A percentile compares a stretch with the other conserved stretches of the same genome.
These are phyloP conservation scores for Neoconidiobolus thromboides DNA, from an alignment of 371 early-diverging fungal species.

Conservation along the genomic window DNA sequence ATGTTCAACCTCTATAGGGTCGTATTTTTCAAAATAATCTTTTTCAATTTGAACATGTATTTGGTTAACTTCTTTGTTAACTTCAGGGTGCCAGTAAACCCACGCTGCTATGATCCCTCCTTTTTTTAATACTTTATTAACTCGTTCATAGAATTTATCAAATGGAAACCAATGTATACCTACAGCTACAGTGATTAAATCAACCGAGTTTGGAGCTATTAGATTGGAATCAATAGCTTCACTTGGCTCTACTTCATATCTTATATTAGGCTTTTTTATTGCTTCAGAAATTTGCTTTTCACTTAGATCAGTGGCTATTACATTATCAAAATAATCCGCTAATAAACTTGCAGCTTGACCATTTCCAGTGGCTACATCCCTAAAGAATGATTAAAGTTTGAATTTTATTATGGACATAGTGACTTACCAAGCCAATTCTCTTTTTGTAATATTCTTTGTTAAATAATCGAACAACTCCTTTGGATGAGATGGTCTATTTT, in stretches of 20 bases:
- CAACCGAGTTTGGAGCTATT: not conserved
- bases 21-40: not conserved
- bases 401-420: not conserved
- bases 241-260: no score
- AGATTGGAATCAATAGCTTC: not conserved
- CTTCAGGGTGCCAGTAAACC: not conserved
- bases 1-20: not conserved
- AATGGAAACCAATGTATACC: constrained; percentile 4
- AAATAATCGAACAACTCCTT: not conserved
- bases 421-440: constrained; percentile 1
- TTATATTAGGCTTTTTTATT: no score
- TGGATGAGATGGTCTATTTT: not conserved
- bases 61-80: not conserved
- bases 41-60: not conserved
- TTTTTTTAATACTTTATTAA: not conserved
- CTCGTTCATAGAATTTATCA: constrained; percentile 1
- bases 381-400: not conserved
- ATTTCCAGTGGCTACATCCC: constrained; percentile 6
- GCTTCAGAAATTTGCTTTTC: not conserved
- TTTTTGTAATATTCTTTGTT: not conserved
- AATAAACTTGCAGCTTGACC: constrained; percentile 1
- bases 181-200: constrained; percentile 4
- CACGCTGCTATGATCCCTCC: constrained; percentile 4
- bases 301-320: constrained; percentile 3
- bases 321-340: not conserved